Evolutionary conservation across 2,329 filamentous ascomycete genomes (phyloP), one percentile per base, ranked within the genome.

Genomic region (Tolypocladium sp.): DNA sequence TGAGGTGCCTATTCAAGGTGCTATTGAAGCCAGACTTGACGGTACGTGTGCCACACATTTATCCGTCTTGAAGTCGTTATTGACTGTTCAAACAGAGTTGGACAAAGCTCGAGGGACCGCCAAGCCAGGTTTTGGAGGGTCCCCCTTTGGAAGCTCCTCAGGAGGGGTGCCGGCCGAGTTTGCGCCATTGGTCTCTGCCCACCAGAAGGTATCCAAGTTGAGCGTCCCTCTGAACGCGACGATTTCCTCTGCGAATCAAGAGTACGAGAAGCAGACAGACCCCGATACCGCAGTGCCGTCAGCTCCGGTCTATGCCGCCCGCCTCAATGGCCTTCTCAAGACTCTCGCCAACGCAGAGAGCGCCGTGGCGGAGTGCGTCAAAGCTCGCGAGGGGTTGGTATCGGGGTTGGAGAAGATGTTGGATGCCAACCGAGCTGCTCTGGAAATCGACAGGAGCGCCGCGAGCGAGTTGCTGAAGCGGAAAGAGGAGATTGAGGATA

Each of bases 291-390:
- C 83, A 1, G 78, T 88, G 2, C 91, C 93, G 0, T 89, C 91
- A 0, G 88, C 92, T 0, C 92, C 94, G 1, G 92, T 99, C 25
- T 91, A 96, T 69, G 94, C 94, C 2, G 93, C 93, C 17, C 88
- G 91, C 35, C 83, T 99, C 10, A 92, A 90, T 64, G 89, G 91
- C 3, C 80, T 99, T n/a, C 82, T 97, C 58, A 97, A 94, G 77
- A 89, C 87, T 8, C 82, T 99, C 22, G 91, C 91, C 25, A 90
- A 85, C 63, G 94, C 94, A 4, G 92, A 99, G 73, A 90, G 86
- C 58, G 92, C 93, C 0, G 89, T 97, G 1, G 87, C 90, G 2
- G 91, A 96, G 67, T 91, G 89, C 65, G 91, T 99, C 70, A 92
- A 93, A 70, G 91, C 92, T 2, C 87, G 94, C 17, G 84, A 85